Conservation (phyloP, 1,284 basidiomycete genomes). For the Abortiporus biennis region DNA sequence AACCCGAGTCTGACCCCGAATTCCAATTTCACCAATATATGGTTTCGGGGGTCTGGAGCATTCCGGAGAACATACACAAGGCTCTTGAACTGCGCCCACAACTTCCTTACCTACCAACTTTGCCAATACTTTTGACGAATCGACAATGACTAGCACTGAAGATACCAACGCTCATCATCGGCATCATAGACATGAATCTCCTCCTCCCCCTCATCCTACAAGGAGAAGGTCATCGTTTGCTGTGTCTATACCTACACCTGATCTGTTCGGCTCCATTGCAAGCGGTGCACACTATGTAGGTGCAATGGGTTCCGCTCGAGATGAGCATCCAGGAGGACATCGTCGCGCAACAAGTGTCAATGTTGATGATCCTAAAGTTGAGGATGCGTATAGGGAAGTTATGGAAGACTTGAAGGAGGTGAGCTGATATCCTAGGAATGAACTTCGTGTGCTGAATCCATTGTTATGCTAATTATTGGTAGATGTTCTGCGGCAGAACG, state of each 20-base stretch:
- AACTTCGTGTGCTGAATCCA: background rate
- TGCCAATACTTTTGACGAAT: background rate
- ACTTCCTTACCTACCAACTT: too few relatives aligned
- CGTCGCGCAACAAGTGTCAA: constrained; percentile 17
- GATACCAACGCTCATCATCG: background rate
- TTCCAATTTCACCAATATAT: too few relatives aligned
- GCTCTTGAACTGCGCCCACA: too few relatives aligned
- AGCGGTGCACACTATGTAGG: constrained; percentile 56
- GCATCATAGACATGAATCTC: constrained; percentile 5
- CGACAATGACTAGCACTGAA: background rate
- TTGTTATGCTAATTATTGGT: background rate
- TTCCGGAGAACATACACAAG: too few relatives aligned
- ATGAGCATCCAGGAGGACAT: constrained; percentile 9
- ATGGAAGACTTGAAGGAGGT: constrained; percentile 50
- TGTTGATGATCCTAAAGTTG: constrained; percentile 13
- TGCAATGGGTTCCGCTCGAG: constrained; percentile 1
- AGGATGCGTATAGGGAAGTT: constrained; percentile 17
- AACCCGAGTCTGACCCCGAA: too few relatives aligned
- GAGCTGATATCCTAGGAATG: too few relatives aligned
- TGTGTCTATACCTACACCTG: constrained; percentile 41
- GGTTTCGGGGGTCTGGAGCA: too few relatives aligned
- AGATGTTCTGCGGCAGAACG: constrained; percentile 53
- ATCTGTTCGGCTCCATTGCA: constrained; percentile 48
- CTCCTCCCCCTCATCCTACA: constrained; percentile 10
- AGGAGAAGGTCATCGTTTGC: constrained; percentile 36